Conservation (phyloP, 768 basidiomycete species). For the Hericium rajendrae region DNA sequence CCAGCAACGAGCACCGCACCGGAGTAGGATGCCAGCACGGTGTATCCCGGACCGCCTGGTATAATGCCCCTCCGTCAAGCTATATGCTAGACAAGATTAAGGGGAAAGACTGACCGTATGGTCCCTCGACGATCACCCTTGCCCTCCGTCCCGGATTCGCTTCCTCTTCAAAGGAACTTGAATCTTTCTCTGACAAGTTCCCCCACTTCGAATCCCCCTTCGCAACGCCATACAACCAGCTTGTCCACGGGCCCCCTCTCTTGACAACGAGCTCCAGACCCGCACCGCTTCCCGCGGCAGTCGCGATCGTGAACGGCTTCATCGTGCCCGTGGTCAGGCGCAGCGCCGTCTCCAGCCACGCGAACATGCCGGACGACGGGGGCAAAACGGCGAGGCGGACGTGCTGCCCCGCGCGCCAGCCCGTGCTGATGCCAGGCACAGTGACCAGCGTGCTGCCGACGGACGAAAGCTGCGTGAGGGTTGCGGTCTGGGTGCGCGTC, state of each 20-base stretch:
- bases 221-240: constrained; percentile 32
- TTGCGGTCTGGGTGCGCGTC: constrained; percentile 35
- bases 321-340: neutral
- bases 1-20: constrained; percentile 47
- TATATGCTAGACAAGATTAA: neutral
- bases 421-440: constrained; percentile 33
- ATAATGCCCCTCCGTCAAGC: constrained; percentile 1
- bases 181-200: constrained; percentile 9
- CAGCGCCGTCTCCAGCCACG: constrained; percentile 1
- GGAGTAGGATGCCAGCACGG: constrained; percentile 39
- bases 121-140: constrained; percentile 42
- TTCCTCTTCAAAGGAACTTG: neutral
- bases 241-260: constrained; percentile 43
- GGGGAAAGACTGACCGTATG: constrained; percentile 29
- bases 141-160: constrained; percentile 14
- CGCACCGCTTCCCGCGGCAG: constrained; percentile 29
- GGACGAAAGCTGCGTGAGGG: constrained; percentile 34
- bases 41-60: constrained; percentile 34
- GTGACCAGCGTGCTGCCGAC: constrained; percentile 35
- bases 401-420: constrained; percentile 55
- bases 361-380: constrained; percentile 21
- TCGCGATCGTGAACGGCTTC: constrained; percentile 36
- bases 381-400: constrained; percentile 40
- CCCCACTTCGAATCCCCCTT: constrained; percentile 18
- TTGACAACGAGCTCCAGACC: constrained; percentile 43